Percentiles rank a stretch among this genome's conserved stretches.
phyloP scores from a whole-genome alignment of 768 basidiomycete species.

The Gloeopeniophorella convolvens region DNA sequence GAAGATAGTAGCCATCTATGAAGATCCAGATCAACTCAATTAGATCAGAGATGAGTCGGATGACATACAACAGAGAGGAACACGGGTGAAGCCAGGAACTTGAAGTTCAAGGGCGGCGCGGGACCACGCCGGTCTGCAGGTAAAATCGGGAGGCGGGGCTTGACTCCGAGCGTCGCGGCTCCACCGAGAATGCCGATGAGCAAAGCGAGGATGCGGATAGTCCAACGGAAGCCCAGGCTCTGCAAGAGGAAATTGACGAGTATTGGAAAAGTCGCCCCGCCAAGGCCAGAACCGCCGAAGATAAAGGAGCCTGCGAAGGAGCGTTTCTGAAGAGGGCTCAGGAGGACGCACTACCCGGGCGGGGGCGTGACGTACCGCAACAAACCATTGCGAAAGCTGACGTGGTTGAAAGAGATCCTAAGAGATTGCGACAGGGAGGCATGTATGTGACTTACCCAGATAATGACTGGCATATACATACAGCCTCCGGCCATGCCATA shows the following conservation, averaged over 20 bases:
- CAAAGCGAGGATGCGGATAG: constrained; percentile 20
- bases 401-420: no score
- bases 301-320: constrained; percentile 23
- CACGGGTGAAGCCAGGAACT: constrained; percentile 19
- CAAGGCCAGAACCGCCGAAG: constrained; percentile 23
- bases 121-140: constrained; percentile 16
- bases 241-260: constrained; percentile 18
- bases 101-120: constrained; percentile 19
- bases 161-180: constrained; percentile 18
- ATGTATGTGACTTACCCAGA: constrained; percentile 1
- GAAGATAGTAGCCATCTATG: constrained; percentile 13
- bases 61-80: constrained; percentile 23
- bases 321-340: constrained; percentile 3
- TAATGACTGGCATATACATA: constrained; percentile 3
- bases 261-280: constrained; percentile 23
- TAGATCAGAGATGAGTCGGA: no score
- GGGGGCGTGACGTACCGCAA: background rate
- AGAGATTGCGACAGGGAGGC: constrained; percentile 17
- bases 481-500: constrained; percentile 21
- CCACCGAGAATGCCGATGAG: constrained; percentile 16
- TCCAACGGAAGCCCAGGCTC: constrained; percentile 21
- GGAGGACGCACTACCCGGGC: background rate
- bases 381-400: constrained; percentile 23
- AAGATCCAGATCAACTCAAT: no score
- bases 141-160: constrained; percentile 23